These are phyloP conservation scores for Aspergillus pseudoviridinutans DNA, from an alignment of 2,329 filamentous ascomycete genomes.

Conservation along the genomic window DNA sequence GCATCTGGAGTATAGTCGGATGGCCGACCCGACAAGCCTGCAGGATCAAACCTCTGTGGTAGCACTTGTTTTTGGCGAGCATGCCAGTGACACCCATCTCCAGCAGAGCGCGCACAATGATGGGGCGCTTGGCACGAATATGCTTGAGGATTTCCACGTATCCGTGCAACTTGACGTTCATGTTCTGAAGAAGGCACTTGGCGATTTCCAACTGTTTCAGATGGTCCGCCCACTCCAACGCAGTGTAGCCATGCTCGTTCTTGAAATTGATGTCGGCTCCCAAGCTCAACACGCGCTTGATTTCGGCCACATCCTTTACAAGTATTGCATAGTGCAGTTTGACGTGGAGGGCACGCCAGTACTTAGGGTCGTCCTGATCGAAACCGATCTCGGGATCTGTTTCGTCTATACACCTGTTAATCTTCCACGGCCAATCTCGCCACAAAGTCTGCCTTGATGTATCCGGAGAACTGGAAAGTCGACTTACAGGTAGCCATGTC, in stretches of 20 bases:
- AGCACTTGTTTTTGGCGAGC: constrained; percentile 1
- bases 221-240: constrained; percentile 11
- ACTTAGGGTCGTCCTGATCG: not conserved
- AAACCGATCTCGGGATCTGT: not conserved
- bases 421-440: not conserved
- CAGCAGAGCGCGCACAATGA: constrained; percentile 9
- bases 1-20: constrained; percentile 2
- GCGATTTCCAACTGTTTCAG: constrained; percentile 4
- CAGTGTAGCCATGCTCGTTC: constrained; percentile 5
- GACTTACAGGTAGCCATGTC: not conserved
- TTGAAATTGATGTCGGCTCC: constrained; percentile 8
- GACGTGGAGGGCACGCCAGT: not conserved
- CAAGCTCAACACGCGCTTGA: constrained; percentile 4
- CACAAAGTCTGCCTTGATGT: not conserved
- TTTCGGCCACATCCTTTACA: not conserved
- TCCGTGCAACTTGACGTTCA: constrained; percentile 4
- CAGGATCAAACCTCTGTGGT: constrained; percentile 4
- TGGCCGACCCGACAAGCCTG: constrained; percentile 8
- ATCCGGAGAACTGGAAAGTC: not conserved
- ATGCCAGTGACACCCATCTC: constrained; percentile 12
- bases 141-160: constrained; percentile 7
- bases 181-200: constrained; percentile 5
- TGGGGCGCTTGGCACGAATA: constrained; percentile 1
- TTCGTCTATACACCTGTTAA: not conserved
- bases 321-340: constrained; percentile 10